Percentiles rank a stretch among this genome's conserved stretches.
These are phyloP conservation scores for Calycina herbarum DNA, from an alignment of 2,329 filamentous ascomycete species.

Conservation along the genomic window DNA sequence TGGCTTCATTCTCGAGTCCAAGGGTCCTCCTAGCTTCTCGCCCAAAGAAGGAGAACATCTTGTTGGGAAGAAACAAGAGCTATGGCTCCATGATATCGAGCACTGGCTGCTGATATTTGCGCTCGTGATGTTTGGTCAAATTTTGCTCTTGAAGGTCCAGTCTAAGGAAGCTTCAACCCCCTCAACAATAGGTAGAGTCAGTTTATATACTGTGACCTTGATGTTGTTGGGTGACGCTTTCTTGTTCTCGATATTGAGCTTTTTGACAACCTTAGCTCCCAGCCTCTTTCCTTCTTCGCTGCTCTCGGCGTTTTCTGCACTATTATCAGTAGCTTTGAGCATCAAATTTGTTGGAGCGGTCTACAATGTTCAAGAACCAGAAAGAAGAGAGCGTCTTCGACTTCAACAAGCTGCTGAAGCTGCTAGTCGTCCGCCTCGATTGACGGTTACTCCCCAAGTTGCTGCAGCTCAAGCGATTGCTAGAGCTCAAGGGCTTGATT, in stretches of 20 bases:
- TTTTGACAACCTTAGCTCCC: slow-evolving; percentile 55
- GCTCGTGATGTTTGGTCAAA: slow-evolving; percentile 58
- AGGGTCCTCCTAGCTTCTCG: slow-evolving; percentile 58
- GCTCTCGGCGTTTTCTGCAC: slow-evolving; percentile 51
- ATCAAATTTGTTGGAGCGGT: slow-evolving; percentile 60
- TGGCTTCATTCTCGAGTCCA: slow-evolving; percentile 64
- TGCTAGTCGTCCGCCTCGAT: slow-evolving; percentile 31
- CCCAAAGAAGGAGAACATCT: slow-evolving; percentile 55
- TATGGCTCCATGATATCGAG: slow-evolving; percentile 56
- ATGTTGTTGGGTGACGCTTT: slow-evolving; percentile 65
- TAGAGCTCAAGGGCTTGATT: slow-evolving; percentile 31
- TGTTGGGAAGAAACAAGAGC: slow-evolving; percentile 60
- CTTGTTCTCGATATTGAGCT: slow-evolving; percentile 54
- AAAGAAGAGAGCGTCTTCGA: slow-evolving; percentile 45
- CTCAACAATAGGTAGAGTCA: slow-evolving; percentile 65
- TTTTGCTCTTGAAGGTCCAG: slow-evolving; percentile 61
- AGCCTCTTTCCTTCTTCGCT: slow-evolving; percentile 59
- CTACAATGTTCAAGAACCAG: slow-evolving; percentile 60
- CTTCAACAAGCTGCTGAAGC: slow-evolving; percentile 30
- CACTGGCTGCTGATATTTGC: slow-evolving; percentile 59
- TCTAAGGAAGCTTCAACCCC: slow-evolving; percentile 67
- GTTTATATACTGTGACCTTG: slow-evolving; percentile 60
- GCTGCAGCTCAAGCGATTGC: slow-evolving; percentile 25
- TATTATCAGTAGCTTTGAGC: slow-evolving; percentile 58
- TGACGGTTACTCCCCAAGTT: slow-evolving; percentile 31